Evolutionary conservation across 169 alveolate species (phyloP).

Genomic region (Plasmodium ovale): DNA sequence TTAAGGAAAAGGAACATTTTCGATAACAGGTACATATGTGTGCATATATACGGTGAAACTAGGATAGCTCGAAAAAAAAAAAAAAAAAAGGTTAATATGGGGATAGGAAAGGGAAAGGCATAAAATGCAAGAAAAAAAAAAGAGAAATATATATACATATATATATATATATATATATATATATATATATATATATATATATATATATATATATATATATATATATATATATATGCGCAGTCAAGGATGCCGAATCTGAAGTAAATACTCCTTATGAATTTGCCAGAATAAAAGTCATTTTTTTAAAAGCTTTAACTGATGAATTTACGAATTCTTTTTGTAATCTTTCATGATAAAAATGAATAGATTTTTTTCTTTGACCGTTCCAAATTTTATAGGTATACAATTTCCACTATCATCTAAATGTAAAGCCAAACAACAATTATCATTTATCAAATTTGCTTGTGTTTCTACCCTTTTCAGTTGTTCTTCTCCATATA

Average conservation of each 20-base stretch:
- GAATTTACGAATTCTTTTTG: constrained; percentile 72
- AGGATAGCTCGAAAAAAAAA: neutral
- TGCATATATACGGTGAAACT: neutral
- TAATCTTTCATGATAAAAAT: constrained; percentile 82
- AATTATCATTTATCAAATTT: constrained; percentile 82
- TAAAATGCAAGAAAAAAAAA: constrained; percentile 24
- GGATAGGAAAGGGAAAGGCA: constrained; percentile 2
- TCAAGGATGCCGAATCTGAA: neutral
- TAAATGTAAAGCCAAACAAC: constrained; percentile 89
- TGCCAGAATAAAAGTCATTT: constrained; percentile 35
- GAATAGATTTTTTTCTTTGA: constrained; percentile 86
- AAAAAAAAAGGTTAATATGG: neutral
- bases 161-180: no score
- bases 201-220: no score
- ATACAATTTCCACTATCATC: constrained; percentile 90
- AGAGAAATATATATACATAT: no score
- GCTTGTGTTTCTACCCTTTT: constrained; percentile 89
- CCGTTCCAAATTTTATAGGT: constrained; percentile 86
- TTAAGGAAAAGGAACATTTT: constrained; percentile 4
- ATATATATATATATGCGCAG: neutral
- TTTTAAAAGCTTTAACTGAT: constrained; percentile 39
- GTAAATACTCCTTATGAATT: constrained; percentile 13
- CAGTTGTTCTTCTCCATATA: constrained; percentile 88
- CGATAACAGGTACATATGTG: constrained; percentile 7
- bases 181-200: no score